A percentile compares a stretch with the other conserved stretches of the same genome.
Conservation (phyloP, 2,329 filamentous ascomycete genomes). For the Amauroascus niger region DNA sequence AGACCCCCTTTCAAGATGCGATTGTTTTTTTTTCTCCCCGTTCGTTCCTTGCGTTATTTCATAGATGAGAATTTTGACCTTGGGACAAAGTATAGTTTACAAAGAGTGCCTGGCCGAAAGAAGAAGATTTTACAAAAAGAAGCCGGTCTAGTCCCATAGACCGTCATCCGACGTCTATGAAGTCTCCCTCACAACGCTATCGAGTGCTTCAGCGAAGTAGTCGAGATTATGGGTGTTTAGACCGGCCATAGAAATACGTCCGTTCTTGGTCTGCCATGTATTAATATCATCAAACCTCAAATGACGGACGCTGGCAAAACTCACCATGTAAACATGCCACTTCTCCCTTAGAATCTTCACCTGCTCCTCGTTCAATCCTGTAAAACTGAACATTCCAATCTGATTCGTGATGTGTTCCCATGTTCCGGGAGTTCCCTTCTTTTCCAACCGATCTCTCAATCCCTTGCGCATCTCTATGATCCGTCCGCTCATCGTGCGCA, state of each 20-base stretch:
- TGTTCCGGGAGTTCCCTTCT: slow-evolving; percentile 71
- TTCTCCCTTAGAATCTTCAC: slow-evolving; percentile 40
- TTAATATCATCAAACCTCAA: neutral
- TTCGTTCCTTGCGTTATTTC: neutral
- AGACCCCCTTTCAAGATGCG: neutral
- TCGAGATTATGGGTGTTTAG: slow-evolving; percentile 85
- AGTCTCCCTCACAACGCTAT: slow-evolving; percentile 59
- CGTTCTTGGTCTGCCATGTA: slow-evolving; percentile 71
- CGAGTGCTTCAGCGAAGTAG: slow-evolving; percentile 82
- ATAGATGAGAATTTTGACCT: neutral
- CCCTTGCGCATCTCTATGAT: slow-evolving; percentile 85
- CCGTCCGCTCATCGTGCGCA: slow-evolving; percentile 86
- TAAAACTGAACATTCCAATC: slow-evolving; percentile 98
- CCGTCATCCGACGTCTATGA: neutral
- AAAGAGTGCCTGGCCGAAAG: neutral
- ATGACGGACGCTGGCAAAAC: slow-evolving; percentile 12
- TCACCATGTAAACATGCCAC: slow-evolving; percentile 44
- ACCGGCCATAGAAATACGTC: slow-evolving; percentile 97
- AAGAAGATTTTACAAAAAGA: neutral
- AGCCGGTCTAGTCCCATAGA: neutral
- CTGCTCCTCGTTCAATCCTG: slow-evolving; percentile 43
- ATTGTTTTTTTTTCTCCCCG: neutral
- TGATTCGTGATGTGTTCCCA: slow-evolving; percentile 98
- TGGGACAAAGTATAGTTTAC: too few relatives aligned
- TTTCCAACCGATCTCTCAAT: slow-evolving; percentile 70